phyloP scores from a whole-genome alignment of 192 early-diverging fungal genomes.

The Geosiphon pyriformis region DNA sequence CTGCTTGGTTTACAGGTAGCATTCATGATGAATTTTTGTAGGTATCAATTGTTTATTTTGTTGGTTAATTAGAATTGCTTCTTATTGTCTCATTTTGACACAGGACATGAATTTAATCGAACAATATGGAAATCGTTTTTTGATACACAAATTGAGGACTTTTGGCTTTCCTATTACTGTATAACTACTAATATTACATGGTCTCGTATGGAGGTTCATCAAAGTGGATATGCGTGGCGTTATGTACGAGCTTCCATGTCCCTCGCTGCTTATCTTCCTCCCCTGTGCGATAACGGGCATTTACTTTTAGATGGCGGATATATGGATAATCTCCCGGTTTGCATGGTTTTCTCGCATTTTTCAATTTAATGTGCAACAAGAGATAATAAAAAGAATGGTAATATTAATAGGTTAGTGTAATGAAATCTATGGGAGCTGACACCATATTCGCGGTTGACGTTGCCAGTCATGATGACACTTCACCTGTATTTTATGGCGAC shows the following conservation, averaged over 20 bases:
- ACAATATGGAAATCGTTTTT: conserved; percentile 92
- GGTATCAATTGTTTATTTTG: conserved; percentile 4
- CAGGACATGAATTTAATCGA: conserved; percentile 92
- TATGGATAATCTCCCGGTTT: conserved; percentile 94
- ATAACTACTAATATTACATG: conserved; percentile 95
- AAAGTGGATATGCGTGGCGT: conserved; percentile 92
- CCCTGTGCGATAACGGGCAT: conserved; percentile 92
- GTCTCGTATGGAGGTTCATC: conserved; percentile 90
- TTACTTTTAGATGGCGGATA: conserved; percentile 99
- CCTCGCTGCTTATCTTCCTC: conserved; percentile 90
- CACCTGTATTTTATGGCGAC: conserved; percentile 86
- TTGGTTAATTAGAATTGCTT: conserved; percentile 17
- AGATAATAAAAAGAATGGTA: conserved; percentile 9
- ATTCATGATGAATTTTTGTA: neutral
- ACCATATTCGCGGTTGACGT: conserved; percentile 95
- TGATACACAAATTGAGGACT: conserved; percentile 93
- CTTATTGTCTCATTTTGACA: neutral
- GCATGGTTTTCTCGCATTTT: conserved; percentile 37
- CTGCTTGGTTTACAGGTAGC: conserved; percentile 81
- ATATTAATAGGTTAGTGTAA: conserved; percentile 35
- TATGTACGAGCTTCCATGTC: conserved; percentile 98
- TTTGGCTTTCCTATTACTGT: conserved; percentile 95
- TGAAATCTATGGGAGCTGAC: conserved; percentile 73
- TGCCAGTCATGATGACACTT: conserved; percentile 86
- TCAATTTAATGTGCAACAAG: conserved; percentile 7